phyloP scores from a whole-genome alignment of 1,139 yeast species.

The Casaregolazyma lundiana region DNA sequence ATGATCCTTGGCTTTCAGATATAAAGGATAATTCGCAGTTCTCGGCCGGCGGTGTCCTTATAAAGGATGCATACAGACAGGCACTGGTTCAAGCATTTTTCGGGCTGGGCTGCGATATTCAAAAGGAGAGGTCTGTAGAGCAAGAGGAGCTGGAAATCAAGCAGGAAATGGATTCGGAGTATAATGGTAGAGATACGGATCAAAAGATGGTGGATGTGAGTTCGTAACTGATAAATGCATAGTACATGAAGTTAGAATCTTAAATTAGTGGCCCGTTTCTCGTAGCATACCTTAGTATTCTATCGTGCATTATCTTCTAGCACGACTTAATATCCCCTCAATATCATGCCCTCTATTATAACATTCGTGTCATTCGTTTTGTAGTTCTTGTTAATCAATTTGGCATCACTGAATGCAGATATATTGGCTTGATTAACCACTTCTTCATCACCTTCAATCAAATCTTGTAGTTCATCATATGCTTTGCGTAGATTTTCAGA shows the following conservation, averaged over 20 bases:
- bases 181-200: background rate
- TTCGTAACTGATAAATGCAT: background rate
- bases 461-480: slow-evolving; percentile 12
- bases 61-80: slow-evolving; percentile 64
- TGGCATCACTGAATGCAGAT: slow-evolving; percentile 30
- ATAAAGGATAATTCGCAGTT: slow-evolving; percentile 63
- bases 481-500: slow-evolving; percentile 8
- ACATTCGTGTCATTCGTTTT: slow-evolving; percentile 5
- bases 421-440: slow-evolving; percentile 30
- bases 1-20: slow-evolving; percentile 58
- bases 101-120: slow-evolving; percentile 79
- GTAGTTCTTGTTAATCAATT: slow-evolving; percentile 35
- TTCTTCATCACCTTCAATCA: slow-evolving; percentile 22
- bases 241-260: too few species aligned
- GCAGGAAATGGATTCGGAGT: too few species aligned
- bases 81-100: slow-evolving; percentile 84
- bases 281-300: too few species aligned
- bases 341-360: slow-evolving; percentile 16
- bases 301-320: too few species aligned
- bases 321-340: slow-evolving; percentile 15
- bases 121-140: slow-evolving; percentile 47
- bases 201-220: slow-evolving; percentile 9
- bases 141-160: background rate
- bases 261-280: too few species aligned
- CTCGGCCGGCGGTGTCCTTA: slow-evolving; percentile 81